These are phyloP conservation scores for Lasiosphaeriaceae sp. DNA, from an alignment of 495 filamentous ascomycete genomes.

Conservation along the genomic window DNA sequence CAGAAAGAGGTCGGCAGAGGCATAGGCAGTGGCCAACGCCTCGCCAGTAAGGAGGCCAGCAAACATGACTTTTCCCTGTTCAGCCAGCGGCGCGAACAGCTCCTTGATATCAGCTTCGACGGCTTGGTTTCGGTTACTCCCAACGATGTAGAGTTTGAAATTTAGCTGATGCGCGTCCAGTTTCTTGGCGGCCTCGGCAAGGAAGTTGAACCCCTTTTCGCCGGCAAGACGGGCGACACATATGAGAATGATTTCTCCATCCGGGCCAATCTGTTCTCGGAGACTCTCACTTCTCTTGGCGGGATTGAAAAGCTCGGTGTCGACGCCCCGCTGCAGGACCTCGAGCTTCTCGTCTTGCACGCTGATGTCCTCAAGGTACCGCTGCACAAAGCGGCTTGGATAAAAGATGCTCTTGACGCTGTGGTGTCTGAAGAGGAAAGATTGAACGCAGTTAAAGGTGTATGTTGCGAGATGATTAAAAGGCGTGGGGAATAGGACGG, in stretches of 20 bases:
- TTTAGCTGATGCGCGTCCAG: constrained; percentile 49
- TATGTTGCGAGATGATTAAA: constrained; percentile 52
- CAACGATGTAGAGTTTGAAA: constrained; percentile 60
- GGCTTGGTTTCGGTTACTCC: constrained; percentile 55
- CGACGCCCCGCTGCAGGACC: constrained; percentile 57
- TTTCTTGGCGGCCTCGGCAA: constrained; percentile 45
- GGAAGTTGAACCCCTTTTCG: constrained; percentile 63
- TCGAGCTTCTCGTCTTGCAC: constrained; percentile 49
- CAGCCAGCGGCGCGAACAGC: constrained; percentile 42
- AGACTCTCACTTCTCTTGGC: constrained; percentile 41
- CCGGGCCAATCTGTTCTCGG: constrained; percentile 47
- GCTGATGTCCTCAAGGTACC: constrained; percentile 49
- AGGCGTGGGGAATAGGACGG: constrained; percentile 56
- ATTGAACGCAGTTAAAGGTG: constrained; percentile 52
- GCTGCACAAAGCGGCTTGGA: constrained; percentile 51
- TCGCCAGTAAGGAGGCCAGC: constrained; percentile 54
- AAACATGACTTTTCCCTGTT: constrained; percentile 50
- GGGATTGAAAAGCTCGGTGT: constrained; percentile 54
- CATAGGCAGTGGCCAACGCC: constrained; percentile 53
- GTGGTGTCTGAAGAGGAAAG: constrained; percentile 54
- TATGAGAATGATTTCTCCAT: constrained; percentile 56
- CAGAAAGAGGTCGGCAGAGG: constrained; percentile 57
- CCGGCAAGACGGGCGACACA: constrained; percentile 58
- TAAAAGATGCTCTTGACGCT: constrained; percentile 61
- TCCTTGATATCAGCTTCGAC: constrained; percentile 53